Evolutionary conservation across 2,329 filamentous ascomycete genomes (phyloP), one percentile per base, ranked within the genome.

Genomic region (Botrytis hyacinthi): DNA sequence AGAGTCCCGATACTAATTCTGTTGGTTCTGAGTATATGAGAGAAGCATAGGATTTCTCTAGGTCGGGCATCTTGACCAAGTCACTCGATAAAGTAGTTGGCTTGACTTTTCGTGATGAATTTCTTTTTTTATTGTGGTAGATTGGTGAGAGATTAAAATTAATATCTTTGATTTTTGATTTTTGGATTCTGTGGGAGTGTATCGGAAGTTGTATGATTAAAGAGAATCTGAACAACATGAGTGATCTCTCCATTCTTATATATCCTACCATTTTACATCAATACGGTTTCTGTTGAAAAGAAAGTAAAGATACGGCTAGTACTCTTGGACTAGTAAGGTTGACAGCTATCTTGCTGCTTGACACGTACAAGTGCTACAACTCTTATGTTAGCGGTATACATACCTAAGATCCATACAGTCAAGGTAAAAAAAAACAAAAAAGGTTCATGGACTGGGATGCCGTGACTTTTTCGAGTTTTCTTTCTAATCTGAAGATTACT

Each of bases 21-120:
- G 1, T 29, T 12, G 2, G 42, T 14, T 22, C 48, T 3, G 10
- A 6, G 9, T 9, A 0, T 1, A 57, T 18, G 7, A 18, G 1
- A 29, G 65, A n/a, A 8, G n/a, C 2, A 29, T 68, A 68, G 4
- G 29, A n/a, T 22, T 57, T 35, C 29, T 37, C 35, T 40, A 68
- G 20, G 8, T 48, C 12, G 12, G 65, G 35, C 65, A 67, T 67
- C 22, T 6, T 29, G 26, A n/a, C 18, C 40, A 8, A 9, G 4
- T 61, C 2, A 26, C 7, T 14, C 35, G 9, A 18, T n/a, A 3
- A 37, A 29, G 51, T 54, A 9, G 3, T 29, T 8, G 14, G 51
- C 26, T n/a, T 8, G 16, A n/a, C 16, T n/a, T 29, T 3, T 2
- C 8, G 26, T 29, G 26, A 29, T 54, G 14, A 18, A 54, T 18